A percentile compares a stretch with the other conserved stretches of the same genome.
Conservation (phyloP, 2,329 filamentous ascomycete genomes). For the Stachybotrys echinatus region DNA sequence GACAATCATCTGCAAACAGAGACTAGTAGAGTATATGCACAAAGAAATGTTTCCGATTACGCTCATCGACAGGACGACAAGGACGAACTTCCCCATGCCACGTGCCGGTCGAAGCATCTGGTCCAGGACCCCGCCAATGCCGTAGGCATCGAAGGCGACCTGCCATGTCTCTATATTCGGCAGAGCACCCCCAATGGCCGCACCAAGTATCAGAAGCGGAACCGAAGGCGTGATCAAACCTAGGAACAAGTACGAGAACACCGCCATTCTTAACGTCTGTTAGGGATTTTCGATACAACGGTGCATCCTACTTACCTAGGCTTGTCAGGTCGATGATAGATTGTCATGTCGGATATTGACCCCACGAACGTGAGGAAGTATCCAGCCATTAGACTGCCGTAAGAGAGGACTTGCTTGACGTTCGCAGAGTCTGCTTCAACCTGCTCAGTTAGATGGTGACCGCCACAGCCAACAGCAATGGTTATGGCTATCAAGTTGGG, state of each 20-base stretch:
- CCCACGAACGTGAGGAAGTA: background rate
- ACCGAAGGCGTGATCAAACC: conserved; percentile 36
- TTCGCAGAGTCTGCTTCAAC: background rate
- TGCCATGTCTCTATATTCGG: conserved; percentile 23
- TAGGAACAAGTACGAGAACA: conserved; percentile 34
- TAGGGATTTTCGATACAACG: conserved; percentile 29
- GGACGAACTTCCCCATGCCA: conserved; percentile 29
- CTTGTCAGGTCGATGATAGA: background rate
- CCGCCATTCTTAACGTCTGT: conserved; percentile 17
- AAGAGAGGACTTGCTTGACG: background rate
- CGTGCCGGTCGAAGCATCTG: conserved; percentile 24
- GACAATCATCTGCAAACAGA: conserved; percentile 36
- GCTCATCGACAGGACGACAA: conserved; percentile 23
- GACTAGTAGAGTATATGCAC: conserved; percentile 32
- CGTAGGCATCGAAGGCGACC: conserved; percentile 18
- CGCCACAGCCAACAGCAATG: background rate
- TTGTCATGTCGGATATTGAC: too few relatives aligned
- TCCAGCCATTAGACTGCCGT: background rate
- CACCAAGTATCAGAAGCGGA: conserved; percentile 32
- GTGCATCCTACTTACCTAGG: background rate
- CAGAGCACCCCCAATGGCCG: conserved; percentile 28
- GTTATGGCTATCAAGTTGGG: background rate
- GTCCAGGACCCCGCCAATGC: conserved; percentile 23
- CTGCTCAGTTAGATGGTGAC: background rate
- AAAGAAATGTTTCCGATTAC: conserved; percentile 31